Evolutionary conservation across 2,329 filamentous ascomycete genomes (phyloP), one percentile per base, ranked within the genome.

Genomic region (Fonsecaea pedrosoi): DNA sequence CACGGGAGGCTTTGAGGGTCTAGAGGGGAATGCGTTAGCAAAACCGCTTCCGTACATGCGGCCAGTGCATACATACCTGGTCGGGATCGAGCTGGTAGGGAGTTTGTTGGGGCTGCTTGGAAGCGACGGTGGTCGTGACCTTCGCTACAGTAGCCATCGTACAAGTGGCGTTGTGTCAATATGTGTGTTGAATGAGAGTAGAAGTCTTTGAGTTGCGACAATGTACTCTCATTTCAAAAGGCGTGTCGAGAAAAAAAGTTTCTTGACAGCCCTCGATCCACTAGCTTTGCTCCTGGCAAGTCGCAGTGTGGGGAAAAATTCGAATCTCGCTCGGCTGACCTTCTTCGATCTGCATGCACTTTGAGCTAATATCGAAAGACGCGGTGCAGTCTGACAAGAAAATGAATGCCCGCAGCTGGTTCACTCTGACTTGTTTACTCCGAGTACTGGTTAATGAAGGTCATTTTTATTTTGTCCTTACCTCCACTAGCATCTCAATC

Each of bases 1-100:
- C 86, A 66, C 82, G 83, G 45, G 86, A 85, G 69, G 87, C 87
- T 78, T 83, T 84, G 68, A 85, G 77, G 60, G 86, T 86, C 80
- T 89, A 74, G 53, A 21, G 13, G 18, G 53, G 18, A 21, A 42
- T 7, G 30, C 13, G 9, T 62, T 48, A 55, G 60, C 45, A 21
- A 56, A n/a, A 45, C 6, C 21, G 7, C 13, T 34, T 58, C 30
- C 9, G 34, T 8, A 63, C 32, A 0, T 38, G 42, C n/a, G 30
- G 21, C 21, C 12, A n/a, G 62, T 15, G 45, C 55, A 58, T 73
- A 40, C 53, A 58, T 73, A 84, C 82, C 77, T 84, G 82, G 53
- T 76, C 77, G 65, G 79, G 77, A 45, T 83, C 80, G 12, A 84
- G 76, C 70, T 83, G 81, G 65, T 84, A 83, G 7, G 82, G 82